phyloP scores from a whole-genome alignment of 2,329 filamentous ascomycete species.

The Fusarium sterilihyphosum region DNA sequence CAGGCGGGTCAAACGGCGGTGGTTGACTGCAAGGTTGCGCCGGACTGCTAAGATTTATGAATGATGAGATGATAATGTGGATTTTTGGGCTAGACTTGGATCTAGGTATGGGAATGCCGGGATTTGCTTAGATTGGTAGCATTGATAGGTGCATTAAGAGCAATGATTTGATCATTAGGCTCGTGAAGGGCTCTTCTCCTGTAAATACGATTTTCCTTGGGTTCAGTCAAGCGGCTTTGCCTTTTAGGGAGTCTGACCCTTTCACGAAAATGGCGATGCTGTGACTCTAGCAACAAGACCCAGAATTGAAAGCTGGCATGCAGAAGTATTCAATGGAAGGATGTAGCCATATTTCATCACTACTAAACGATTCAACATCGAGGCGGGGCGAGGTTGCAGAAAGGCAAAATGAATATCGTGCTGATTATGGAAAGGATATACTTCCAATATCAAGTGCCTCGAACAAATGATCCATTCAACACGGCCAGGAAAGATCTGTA shows the following conservation, averaged over 20 bases:
- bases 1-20: slow-evolving; percentile 62
- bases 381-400: fast-evolving
- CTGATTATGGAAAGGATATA: too few relatives aligned
- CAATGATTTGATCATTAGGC: background rate
- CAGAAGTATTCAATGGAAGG: background rate
- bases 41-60: slow-evolving; percentile 51
- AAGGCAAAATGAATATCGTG: too few relatives aligned
- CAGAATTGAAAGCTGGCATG: background rate
- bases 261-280: background rate
- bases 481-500: too few relatives aligned
- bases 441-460: too few relatives aligned
- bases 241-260: background rate
- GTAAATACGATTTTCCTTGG: background rate
- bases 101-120: background rate
- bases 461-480: too few relatives aligned
- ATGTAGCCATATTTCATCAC: background rate
- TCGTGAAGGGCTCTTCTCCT: too few relatives aligned
- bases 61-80: slow-evolving; percentile 11
- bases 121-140: slow-evolving; percentile 6
- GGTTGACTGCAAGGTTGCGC: slow-evolving; percentile 62
- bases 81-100: background rate
- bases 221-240: background rate
- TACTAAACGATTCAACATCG: too few relatives aligned
- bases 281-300: fast-evolving
- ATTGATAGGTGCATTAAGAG: slow-evolving; percentile 15